Evolutionary conservation across 2,329 filamentous ascomycete genomes (phyloP), one percentile per base, ranked within the genome.

Genomic region (Colletotrichum phormii): DNA sequence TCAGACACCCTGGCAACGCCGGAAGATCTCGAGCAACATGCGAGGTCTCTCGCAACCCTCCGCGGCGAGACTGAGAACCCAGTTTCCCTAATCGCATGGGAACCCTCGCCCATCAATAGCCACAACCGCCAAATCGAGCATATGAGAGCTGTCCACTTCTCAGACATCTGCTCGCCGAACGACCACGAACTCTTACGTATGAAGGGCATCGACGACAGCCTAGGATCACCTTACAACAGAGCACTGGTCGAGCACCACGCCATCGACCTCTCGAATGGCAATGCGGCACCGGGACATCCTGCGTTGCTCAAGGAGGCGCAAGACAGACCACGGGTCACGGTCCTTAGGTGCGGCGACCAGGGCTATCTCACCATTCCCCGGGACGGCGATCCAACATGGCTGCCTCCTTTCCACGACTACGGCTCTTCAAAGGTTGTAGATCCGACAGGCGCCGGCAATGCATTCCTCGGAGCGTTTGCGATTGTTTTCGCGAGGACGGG

Each of bases 391-490:
- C 31, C 33, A 5, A 9, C 58, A n/a, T 73, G 69, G 72, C 51
- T 64, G 6, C 69, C 69, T 15, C 37, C 72, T 33, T 74, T 64
- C 24, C 53, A 74, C 37, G 58, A 59, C 1, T 15, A 33, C 24
- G 59, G 53, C 18, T 67, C 60, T 1, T 33, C 49, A 0, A 35
- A 29, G 12, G 61, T 69, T 0, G 22, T 64, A 4, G 61, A 73
- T 22, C 35, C 54, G 2, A 73, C 61, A 7, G 65, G 61, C 4
- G 64, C 70, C 8, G 55, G 64, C 0, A 73, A 72, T 26, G 64
- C 57, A 13, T 74, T 74, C 13, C 60, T 73, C 8, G 72, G 65
- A 18, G 64, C 64, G 0, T 69, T 70, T 29, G 51, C 26, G 1
- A 61, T 57, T 24, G 51, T 24, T 18, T 54, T 65, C 24, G 37